Evolutionary conservation across 2,329 filamentous ascomycete genomes (phyloP), one percentile per base, ranked within the genome.

Genomic region (Diaporthe citriasiana): DNA sequence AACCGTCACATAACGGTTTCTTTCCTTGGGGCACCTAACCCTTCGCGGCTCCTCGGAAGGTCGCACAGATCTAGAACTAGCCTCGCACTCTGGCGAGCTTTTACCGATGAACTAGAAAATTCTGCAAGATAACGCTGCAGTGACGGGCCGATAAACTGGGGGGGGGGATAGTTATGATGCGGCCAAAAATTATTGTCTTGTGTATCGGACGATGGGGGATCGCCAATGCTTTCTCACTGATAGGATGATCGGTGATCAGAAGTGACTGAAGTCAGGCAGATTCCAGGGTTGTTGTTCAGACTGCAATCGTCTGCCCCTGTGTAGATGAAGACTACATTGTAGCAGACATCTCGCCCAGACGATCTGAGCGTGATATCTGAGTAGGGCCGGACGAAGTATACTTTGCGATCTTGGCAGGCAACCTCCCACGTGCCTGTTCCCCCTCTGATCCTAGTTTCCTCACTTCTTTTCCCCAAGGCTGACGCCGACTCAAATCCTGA

Each of bases 161-260:
- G 7, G 45, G n/a, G 4, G 9, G 25, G 53, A n/a, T n/a, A n/a
- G n/a, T n/a, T 68, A 15, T 27, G 35, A 51, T 8, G 33, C 7
- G 15, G 15, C 9, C 33, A 27, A 19, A 51, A 17, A 40, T 53
- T 10, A 4, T 68, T 35, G 3, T 68, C 45, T 33, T 7, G 45
- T 53, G 45, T 51, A 68, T 68, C 47, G 45, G 63, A 68, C 33
- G 63, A 68, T 68, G 59, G 59, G 19, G 30, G 59, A 47, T 63
- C 42, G 47, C 13, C 33, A 19, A 22, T 38, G 15, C 19, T 22
- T 17, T 40, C 45, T n/a, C 19, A 35, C 7, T 27, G 47, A 68
- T 53, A 68, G 33, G 63, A 68, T n/a, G 63, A 68, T 68, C 63
- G 63, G 38, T 35, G 63, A 53, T 66, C n/a, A 25, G 7, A 17